Base-by-base conservation (phyloP, 768 basidiomycete species). In the Suillus cothurnatus region DNA sequence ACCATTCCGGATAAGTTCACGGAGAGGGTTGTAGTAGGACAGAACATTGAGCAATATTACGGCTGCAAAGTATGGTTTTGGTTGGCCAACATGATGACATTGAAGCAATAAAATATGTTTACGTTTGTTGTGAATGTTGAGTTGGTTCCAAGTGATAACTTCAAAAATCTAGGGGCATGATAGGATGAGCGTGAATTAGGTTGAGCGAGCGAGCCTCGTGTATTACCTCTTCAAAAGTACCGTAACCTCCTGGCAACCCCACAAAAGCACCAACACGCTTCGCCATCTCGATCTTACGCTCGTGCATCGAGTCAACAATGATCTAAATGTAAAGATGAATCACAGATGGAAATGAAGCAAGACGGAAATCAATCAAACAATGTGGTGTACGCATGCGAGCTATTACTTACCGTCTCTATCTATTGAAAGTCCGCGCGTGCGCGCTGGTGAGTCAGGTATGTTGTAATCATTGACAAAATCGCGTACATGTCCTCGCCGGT, bases 281-380 rank as follows among this genome's bases (percentile, higher is more conserved):
- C 0, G 96, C 95, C 95, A 99, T 97, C 74, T 92, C 88, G 11
- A 91, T 82, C 73, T 98, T 98, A 17, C 96, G 88, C 70, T 95
- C 88, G 67, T 93, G 92, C 92, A 94, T 95, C 0, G 90, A 90
- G 65, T 86, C 80, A 2, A 94, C 92, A 8, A 94, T 74, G 61
- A 94, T 81, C 87, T 59, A 91, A 59, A 61, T 66, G 66, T n/a
- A 53, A 49, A 43, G 59, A 43, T 6, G 31, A 36, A 32, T 32
- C 19, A 55, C 53, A 55, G 11, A 55, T 31, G 19, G 36, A 38
- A 38, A 38, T 39, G 36, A 58, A 38, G 9, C 17, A 15, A 17
- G 23, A 58, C 17, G 23, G 45, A 59, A 41, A 62, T n/a, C 50
- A 52, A 61, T 28, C 34, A 41, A 21, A 39, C 49, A 43, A 61